Conservation (phyloP, 352 stramenopile genomes). For the Globisporangium nodosum region DNA sequence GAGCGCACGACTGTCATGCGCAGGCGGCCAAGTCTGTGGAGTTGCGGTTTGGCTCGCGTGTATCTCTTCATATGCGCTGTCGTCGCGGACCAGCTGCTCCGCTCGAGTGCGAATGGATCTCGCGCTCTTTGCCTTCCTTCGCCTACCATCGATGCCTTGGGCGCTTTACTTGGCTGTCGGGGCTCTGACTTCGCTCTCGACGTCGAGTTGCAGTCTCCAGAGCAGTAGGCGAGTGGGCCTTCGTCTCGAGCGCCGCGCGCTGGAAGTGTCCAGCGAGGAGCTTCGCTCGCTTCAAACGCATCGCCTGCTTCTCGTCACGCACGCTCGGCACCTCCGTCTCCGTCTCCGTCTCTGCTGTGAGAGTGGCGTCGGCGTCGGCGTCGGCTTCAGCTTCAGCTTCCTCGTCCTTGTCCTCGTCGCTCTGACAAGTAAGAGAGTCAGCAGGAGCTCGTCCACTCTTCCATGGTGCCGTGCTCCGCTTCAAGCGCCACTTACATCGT, state of each 20-base stretch:
- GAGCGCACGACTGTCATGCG: conserved; percentile 8
- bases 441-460: not conserved
- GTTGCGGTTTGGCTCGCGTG: too few species aligned
- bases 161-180: too few species aligned
- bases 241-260: conserved; percentile 5
- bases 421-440: conserved; percentile 11
- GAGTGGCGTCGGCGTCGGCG: conserved; percentile 6
- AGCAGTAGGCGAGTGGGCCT: too few species aligned
- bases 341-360: not conserved
- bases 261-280: conserved; percentile 15
- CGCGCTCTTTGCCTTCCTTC: too few species aligned
- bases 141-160: too few species aligned
- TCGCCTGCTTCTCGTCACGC: conserved; percentile 8
- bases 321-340: too few species aligned
- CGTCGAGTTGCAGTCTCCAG: too few species aligned
- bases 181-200: too few species aligned
- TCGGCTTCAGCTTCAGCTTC: conserved; percentile 5
- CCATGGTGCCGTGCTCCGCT: not conserved
- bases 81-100: too few species aligned
- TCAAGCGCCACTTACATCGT: conserved; percentile 20
- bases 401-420: conserved; percentile 13
- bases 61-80: too few species aligned
- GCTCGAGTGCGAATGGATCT: too few species aligned
- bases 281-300: conserved; percentile 18
- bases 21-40: too few species aligned